Conservation (phyloP, 2,329 filamentous ascomycete species). For the Colletotrichum caudatum region DNA sequence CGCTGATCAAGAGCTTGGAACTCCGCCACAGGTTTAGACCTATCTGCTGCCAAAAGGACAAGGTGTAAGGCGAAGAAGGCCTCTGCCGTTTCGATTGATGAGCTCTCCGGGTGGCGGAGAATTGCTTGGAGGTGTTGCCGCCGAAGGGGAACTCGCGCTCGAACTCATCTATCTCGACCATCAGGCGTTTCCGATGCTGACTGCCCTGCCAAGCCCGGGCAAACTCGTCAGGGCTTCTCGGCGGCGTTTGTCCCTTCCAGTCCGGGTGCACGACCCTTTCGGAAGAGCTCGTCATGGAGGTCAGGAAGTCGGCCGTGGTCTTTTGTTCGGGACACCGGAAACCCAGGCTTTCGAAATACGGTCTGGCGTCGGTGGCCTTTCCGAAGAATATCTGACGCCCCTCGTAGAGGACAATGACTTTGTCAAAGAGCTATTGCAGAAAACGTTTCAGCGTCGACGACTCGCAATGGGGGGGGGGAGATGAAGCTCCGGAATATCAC, state of each 20-base stretch:
- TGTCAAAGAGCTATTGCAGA: conserved; percentile 66
- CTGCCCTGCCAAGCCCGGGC: conserved; percentile 30
- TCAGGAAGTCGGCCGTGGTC: conserved; percentile 81
- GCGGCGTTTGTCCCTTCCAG: conserved; percentile 20
- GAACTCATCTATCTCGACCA: conserved; percentile 25
- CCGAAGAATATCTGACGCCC: conserved; percentile 78
- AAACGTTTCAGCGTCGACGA: not conserved
- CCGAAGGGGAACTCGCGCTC: conserved; percentile 30
- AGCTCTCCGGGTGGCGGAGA: conserved; percentile 13
- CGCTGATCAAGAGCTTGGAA: conserved; percentile 54
- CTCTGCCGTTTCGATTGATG: conserved; percentile 45
- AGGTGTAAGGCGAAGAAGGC: conserved; percentile 60
- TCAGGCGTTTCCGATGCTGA: not conserved
- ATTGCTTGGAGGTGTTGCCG: conserved; percentile 16
- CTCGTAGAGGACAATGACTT: conserved; percentile 74
- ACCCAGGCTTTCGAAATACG: conserved; percentile 75
- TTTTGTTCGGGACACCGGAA: conserved; percentile 68
- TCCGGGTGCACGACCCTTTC: conserved; percentile 44
- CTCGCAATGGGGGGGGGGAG: not conserved
- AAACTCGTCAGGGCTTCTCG: conserved; percentile 34
- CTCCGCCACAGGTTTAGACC: conserved; percentile 56
- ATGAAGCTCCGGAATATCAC: not conserved
- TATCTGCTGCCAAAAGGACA: conserved; percentile 61
- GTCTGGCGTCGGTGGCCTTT: conserved; percentile 66
- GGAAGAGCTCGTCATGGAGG: conserved; percentile 60